These are phyloP conservation scores for Debaryomyces castellii DNA, from an alignment of 805 yeast genomes.

Conservation along the genomic window DNA sequence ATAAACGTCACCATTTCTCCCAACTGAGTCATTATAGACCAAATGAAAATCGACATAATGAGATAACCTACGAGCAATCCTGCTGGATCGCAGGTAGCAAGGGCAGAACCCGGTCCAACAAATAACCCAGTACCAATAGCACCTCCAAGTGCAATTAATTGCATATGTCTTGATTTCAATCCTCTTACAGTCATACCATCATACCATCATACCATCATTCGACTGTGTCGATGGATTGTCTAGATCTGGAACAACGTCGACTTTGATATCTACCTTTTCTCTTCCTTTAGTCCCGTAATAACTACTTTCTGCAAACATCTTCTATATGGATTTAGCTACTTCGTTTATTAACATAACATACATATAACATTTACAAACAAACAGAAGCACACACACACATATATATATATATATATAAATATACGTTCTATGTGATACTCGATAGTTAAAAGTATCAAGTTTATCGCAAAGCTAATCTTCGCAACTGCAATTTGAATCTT, in stretches of 20 bases:
- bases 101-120: constrained; percentile 25
- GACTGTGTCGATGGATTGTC: background rate
- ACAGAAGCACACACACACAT: no score
- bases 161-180: constrained; percentile 31
- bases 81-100: constrained; percentile 33
- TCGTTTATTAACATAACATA: no score
- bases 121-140: constrained; percentile 33
- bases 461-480: no score
- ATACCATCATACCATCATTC: no score
- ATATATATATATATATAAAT: background rate
- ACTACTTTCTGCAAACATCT: background rate
- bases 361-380: no score
- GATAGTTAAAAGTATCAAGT: no score
- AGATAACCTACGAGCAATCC: constrained; percentile 9
- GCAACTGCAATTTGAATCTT: background rate
- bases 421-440: background rate
- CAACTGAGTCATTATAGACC: constrained; percentile 15
- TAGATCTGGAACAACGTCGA: background rate
- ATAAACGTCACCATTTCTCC: constrained; percentile 17
- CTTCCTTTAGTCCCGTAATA: background rate
- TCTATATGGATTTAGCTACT: no score
- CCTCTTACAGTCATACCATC: constrained; percentile 20
- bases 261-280: background rate
- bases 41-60: constrained; percentile 18
- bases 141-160: constrained; percentile 42